phyloP scores from a whole-genome alignment of 176 grass and related monocot species.

The Oryza brachyantha region DNA sequence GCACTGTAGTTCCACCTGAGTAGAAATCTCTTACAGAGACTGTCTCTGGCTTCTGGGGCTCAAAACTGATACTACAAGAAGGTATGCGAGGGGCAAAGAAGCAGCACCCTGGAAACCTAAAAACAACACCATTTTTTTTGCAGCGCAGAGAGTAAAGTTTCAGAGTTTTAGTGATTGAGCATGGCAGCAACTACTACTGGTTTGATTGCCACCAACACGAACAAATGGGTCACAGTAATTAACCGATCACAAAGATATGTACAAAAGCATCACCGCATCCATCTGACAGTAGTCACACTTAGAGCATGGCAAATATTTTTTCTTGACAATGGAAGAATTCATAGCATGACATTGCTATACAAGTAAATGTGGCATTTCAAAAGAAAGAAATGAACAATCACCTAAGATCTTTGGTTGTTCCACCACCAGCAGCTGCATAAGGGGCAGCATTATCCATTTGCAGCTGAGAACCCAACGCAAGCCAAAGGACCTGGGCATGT shows the following conservation, averaged over 20 bases:
- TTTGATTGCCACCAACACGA: conserved; percentile 8
- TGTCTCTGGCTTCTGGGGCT: neutral
- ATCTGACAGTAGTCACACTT: conserved; percentile 26
- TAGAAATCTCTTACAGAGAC: conserved; percentile 23
- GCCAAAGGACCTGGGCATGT: conserved; percentile 24
- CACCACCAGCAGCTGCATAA: conserved; percentile 30
- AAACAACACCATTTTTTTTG: conserved; percentile 23
- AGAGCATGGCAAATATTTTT: neutral
- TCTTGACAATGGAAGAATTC: neutral
- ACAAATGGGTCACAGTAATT: conserved; percentile 8
- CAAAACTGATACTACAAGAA: conserved; percentile 35
- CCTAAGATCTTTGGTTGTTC: conserved; percentile 58
- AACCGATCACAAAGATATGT: neutral
- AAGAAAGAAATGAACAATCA: conserved; percentile 23
- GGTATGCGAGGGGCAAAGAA: conserved; percentile 33
- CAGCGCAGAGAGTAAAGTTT: conserved; percentile 28
- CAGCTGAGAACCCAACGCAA: conserved; percentile 41
- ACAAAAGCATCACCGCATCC: neutral
- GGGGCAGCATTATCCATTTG: conserved; percentile 39
- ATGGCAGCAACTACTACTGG: conserved; percentile 5
- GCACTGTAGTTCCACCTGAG: conserved; percentile 20
- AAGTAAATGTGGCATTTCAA: conserved; percentile 10
- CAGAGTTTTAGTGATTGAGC: too few species aligned
- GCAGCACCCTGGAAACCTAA: conserved; percentile 21
- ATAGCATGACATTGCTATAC: neutral